Evolutionary conservation across 192 early-diverging fungal species (phyloP), one percentile per base, ranked within the genome.

Genomic region (Phlyctochytrium arcticum): DNA sequence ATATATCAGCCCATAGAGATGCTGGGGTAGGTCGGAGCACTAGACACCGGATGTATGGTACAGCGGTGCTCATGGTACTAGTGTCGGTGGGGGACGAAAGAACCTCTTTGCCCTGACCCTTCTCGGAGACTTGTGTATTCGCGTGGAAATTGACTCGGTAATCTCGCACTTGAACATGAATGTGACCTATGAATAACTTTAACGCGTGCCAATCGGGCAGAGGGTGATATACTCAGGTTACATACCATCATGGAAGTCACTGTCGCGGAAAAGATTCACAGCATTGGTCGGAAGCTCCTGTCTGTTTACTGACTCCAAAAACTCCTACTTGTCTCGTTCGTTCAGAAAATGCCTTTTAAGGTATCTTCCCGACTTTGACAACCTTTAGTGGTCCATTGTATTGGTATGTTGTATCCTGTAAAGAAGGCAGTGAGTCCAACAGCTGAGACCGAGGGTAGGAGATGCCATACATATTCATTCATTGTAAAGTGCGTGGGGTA

Each of bases 221-320:
- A 12, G 26, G 1, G 26, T 53, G 12, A 29, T 29, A 53, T 53
- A 53, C 10, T 15, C 19, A 19, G 27, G 15, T 54, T n/a, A 51
- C 31, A 34, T 12, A 65, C 63, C 63, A 26, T 65, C 21, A 51
- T 59, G 57, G 27, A 59, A 68, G 36, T 68, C 65, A 9, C 21
- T n/a, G 32, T 58, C 57, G 27, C 61, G 49, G 53, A 63, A 62
- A 36, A 70, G 32, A 33, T 50, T 47, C 10, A 30, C 8, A 5
- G 60, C 49, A 26, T 57, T 32, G 17, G 53, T 33, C 9, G 57
- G 60, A 19, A 64, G 62, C 24, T 61, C 57, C 26, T 69, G 72
- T 21, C 61, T 55, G 53, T 74, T 74, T 5, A 74, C 30, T 1
- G 61, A 44, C 21, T 74, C 72, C 10, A 74, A 56, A 37, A 68